A percentile compares a stretch with the other conserved stretches of the same genome.
Evolutionary conservation across 2,329 filamentous ascomycete species (phyloP).

Genomic region (Fusarium sp.): DNA sequence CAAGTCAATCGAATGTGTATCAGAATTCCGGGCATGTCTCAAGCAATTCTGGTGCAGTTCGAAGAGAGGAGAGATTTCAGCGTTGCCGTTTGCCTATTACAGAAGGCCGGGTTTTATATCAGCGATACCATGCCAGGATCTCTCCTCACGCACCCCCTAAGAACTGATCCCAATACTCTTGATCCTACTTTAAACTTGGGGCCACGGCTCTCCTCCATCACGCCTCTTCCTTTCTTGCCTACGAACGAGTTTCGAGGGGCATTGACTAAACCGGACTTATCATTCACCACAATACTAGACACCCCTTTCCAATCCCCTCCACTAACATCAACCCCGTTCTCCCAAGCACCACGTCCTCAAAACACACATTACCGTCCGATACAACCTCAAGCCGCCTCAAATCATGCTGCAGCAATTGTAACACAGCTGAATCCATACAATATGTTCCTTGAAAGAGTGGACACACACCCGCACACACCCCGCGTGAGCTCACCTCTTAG

Average conservation of each 20-base stretch:
- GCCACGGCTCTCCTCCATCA: conserved; percentile 49
- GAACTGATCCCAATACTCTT: conserved; percentile 5
- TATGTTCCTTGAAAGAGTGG: conserved; percentile 31
- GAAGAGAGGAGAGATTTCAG: conserved; percentile 52
- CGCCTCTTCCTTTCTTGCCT: conserved; percentile 6
- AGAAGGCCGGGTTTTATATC: conserved; percentile 50
- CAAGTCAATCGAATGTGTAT: conserved; percentile 44
- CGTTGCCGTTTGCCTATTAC: conserved; percentile 51
- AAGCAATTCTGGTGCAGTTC: conserved; percentile 49
- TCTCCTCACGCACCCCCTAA: background rate
- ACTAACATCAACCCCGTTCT: background rate
- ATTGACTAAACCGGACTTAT: conserved; percentile 12
- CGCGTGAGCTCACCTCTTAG: conserved; percentile 49
- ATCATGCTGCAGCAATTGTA: background rate
- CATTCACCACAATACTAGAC: conserved; percentile 37
- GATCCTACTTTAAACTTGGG: conserved; percentile 22
- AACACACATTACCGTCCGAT: conserved; percentile 29
- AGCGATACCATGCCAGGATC: conserved; percentile 29
- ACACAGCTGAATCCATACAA: conserved; percentile 47
- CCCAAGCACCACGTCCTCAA: conserved; percentile 13
- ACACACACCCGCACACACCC: conserved; percentile 37
- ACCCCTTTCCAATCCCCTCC: conserved; percentile 6
- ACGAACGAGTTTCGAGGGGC: background rate
- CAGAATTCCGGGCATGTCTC: conserved; percentile 43
- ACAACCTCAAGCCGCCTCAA: background rate